Evolutionary conservation across 805 yeast species (phyloP).

Genomic region (Saturnispora mendoncae): DNA sequence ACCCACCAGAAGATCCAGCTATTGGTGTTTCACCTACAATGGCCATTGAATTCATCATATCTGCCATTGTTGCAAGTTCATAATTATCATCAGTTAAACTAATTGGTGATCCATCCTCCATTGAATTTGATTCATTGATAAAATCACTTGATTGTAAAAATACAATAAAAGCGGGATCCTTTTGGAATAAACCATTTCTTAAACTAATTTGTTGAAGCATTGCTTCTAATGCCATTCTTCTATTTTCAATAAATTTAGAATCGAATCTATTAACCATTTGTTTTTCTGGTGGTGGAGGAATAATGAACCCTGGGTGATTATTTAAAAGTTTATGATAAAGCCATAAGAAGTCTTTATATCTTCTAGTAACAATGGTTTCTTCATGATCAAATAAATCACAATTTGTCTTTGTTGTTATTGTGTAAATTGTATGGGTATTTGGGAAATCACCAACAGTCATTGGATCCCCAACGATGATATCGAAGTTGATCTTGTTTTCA

Average conservation of each 20-base stretch:
- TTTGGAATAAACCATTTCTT: slow-evolving; percentile 46
- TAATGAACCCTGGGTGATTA: slow-evolving; percentile 81
- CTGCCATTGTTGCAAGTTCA: slow-evolving; percentile 23
- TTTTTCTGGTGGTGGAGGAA: slow-evolving; percentile 95
- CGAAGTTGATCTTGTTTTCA: slow-evolving; percentile 33
- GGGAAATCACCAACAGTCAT: slow-evolving; percentile 86
- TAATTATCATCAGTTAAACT: slow-evolving; percentile 24
- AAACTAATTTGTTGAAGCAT: slow-evolving; percentile 72
- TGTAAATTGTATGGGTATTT: slow-evolving; percentile 79
- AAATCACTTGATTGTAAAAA: slow-evolving; percentile 74
- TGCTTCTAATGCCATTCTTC: slow-evolving; percentile 74
- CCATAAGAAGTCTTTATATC: slow-evolving; percentile 94
- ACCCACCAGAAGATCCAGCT: slow-evolving; percentile 33
- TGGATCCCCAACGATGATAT: slow-evolving; percentile 81
- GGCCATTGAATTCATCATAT: slow-evolving; percentile 20
- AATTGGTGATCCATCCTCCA: slow-evolving; percentile 39
- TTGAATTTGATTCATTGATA: slow-evolving; percentile 54
- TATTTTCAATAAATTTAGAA: slow-evolving; percentile 77
- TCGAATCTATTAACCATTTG: slow-evolving; percentile 89
- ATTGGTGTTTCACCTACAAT: slow-evolving; percentile 12
- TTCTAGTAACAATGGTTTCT: slow-evolving; percentile 58
- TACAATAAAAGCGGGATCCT: slow-evolving; percentile 67
- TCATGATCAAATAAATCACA: slow-evolving; percentile 29
- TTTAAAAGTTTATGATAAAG: slow-evolving; percentile 77
- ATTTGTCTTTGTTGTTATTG: slow-evolving; percentile 55